Conservation (phyloP, 2,329 filamentous ascomycete species). For the Aspergillus brasiliensis region DNA sequence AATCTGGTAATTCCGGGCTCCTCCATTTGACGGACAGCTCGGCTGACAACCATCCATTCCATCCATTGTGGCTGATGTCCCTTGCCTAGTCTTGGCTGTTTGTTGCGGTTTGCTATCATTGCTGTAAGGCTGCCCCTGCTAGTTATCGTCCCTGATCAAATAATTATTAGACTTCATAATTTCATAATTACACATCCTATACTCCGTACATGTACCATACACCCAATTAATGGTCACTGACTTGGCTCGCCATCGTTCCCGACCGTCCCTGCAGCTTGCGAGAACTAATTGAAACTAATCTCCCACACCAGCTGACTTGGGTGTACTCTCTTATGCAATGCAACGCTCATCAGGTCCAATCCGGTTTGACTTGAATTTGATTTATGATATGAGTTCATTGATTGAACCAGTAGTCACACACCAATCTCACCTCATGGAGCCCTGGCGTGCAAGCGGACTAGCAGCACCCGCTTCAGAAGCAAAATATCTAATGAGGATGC, state of each 20-base stretch:
- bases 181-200: neutral
- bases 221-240: neutral
- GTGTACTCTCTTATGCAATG: constrained; percentile 8
- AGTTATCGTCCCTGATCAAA: too few species aligned
- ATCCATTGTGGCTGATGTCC: neutral
- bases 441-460: neutral
- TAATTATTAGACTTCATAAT: neutral
- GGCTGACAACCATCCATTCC: neutral
- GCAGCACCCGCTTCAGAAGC: neutral
- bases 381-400: neutral
- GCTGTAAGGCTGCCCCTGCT: too few species aligned
- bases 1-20: neutral
- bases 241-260: neutral
- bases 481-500: constrained; percentile 3
- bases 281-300: neutral
- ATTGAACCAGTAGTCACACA: neutral
- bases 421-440: neutral
- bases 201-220: neutral
- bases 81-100: neutral
- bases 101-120: neutral
- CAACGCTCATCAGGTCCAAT: constrained; percentile 1
- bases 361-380: neutral
- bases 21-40: neutral
- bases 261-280: neutral
- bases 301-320: neutral